These are phyloP conservation scores for Phialophora chinensis DNA, from an alignment of 2,329 filamentous ascomycete species.

Conservation along the genomic window DNA sequence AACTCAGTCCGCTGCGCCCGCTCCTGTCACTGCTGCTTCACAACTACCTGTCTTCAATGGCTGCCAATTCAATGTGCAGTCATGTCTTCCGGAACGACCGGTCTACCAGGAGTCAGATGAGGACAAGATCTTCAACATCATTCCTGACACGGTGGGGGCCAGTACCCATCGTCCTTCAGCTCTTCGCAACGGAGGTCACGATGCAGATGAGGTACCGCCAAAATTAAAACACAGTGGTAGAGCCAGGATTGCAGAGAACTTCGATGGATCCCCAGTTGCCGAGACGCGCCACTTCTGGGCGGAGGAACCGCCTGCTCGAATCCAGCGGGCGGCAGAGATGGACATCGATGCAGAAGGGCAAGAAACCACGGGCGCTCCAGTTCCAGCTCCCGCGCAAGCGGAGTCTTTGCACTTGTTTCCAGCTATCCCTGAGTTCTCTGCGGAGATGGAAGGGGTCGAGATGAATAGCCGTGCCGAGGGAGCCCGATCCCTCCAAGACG, in stretches of 20 bases:
- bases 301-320: background rate
- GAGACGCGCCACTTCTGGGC: background rate
- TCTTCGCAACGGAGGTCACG: background rate
- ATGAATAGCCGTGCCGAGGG: background rate
- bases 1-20: background rate
- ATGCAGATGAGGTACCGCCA: background rate
- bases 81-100: background rate
- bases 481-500: background rate
- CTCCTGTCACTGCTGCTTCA: background rate
- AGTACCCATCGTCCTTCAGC: background rate
- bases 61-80: background rate
- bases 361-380: constrained; percentile 4
- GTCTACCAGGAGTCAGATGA: background rate
- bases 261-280: constrained; percentile 1
- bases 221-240: background rate
- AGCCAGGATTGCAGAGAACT: constrained; percentile 3
- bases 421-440: background rate
- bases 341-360: constrained; percentile 4
- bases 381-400: background rate
- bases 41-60: background rate
- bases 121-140: background rate
- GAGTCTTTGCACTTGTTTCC: background rate
- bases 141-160: background rate
- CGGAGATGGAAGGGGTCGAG: background rate
- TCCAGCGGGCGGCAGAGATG: constrained; percentile 2